A percentile compares a stretch with the other conserved stretches of the same genome.
phyloP scores from a whole-genome alignment of 2,329 filamentous ascomycete genomes.

The Pseudocercospora ulei region DNA sequence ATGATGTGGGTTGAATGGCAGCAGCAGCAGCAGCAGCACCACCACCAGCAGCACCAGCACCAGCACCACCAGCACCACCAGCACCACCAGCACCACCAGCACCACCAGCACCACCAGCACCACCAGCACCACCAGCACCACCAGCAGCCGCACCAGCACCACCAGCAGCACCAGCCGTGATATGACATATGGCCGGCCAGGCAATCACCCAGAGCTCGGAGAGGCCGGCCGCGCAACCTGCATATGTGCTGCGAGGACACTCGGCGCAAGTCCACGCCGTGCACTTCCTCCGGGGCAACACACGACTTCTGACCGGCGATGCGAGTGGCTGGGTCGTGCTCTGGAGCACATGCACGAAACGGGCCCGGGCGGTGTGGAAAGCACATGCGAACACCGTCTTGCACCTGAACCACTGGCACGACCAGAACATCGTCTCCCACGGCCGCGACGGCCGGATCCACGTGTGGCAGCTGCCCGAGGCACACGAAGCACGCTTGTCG shows the following conservation, averaged over 20 bases:
- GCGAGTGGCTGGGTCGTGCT: slow-evolving; percentile 79
- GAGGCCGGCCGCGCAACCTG: slow-evolving; percentile 47
- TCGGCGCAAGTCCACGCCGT: slow-evolving; percentile 67
- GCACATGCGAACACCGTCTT: slow-evolving; percentile 71
- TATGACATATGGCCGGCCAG: slow-evolving; percentile 15
- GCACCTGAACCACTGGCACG: slow-evolving; percentile 60
- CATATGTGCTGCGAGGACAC: slow-evolving; percentile 76
- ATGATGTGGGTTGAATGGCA: too few relatives aligned
- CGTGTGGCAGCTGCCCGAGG: slow-evolving; percentile 62
- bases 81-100: neutral
- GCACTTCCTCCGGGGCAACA: slow-evolving; percentile 61
- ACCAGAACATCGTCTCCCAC: slow-evolving; percentile 77
- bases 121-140: neutral
- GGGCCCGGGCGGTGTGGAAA: slow-evolving; percentile 74
- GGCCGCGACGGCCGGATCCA: slow-evolving; percentile 79
- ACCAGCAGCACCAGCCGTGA: too few relatives aligned
- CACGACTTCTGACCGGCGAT: slow-evolving; percentile 73
- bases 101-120: neutral
- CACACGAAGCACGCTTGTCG: slow-evolving; percentile 56
- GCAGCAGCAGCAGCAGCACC: too few relatives aligned
- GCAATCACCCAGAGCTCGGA: slow-evolving; percentile 19
- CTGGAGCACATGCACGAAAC: slow-evolving; percentile 75
- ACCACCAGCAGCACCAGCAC: too few relatives aligned
- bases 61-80: neutral
- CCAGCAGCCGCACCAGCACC: neutral